Conservation (phyloP, 2,329 filamentous ascomycete genomes). For the Rutstroemia sydowiana region DNA sequence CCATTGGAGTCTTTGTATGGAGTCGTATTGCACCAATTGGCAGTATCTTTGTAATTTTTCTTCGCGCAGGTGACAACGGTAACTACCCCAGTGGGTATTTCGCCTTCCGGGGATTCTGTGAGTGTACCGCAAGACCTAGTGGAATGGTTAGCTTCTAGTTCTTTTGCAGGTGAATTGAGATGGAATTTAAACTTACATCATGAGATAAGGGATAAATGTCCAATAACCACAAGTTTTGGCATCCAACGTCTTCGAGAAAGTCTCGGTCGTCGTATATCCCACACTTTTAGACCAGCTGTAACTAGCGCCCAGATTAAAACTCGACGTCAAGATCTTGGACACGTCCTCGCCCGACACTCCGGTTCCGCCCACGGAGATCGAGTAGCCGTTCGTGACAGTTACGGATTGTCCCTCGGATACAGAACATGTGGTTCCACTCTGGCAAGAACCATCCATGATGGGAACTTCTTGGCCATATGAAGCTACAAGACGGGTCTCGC, state of each 20-base stretch:
- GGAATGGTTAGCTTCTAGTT: neutral
- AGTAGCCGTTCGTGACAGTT: neutral
- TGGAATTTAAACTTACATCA: neutral
- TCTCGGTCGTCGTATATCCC: neutral
- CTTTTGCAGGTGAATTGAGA: no score
- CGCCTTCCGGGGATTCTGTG: neutral
- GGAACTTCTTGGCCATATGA: slow-evolving; percentile 1
- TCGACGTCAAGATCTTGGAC: neutral
- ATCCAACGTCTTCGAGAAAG: neutral
- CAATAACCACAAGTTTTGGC: neutral
- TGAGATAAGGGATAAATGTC: neutral
- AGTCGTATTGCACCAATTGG: neutral
- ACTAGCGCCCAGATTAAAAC: neutral
- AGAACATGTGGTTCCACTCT: neutral
- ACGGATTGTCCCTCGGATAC: neutral
- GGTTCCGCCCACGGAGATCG: neutral
- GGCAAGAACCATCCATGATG: neutral
- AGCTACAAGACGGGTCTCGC: neutral
- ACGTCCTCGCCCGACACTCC: neutral
- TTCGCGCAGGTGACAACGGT: neutral
- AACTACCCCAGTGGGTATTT: neutral
- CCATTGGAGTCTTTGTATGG: neutral
- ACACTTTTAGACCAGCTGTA: neutral
- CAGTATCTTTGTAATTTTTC: neutral
- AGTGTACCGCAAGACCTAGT: slow-evolving; percentile 1